These are phyloP conservation scores for Monosporozyma aerobia DNA, from an alignment of 805 yeast species.

Conservation along the genomic window DNA sequence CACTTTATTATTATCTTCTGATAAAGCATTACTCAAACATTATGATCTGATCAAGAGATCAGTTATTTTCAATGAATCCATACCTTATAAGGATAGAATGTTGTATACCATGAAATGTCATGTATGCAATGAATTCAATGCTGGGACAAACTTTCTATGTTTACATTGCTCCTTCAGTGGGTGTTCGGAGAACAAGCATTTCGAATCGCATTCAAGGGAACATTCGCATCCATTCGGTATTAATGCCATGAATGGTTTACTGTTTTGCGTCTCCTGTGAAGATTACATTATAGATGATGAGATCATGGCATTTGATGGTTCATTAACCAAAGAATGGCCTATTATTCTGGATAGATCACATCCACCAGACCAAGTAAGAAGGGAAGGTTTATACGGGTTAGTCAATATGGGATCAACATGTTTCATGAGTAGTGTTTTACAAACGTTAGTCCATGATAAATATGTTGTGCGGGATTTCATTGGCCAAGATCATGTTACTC, in stretches of 20 bases:
- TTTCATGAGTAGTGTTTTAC: constrained; percentile 89
- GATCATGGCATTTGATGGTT: constrained; percentile 23
- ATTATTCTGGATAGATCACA: constrained; percentile 13
- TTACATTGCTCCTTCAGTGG: constrained; percentile 73
- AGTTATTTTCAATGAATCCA: constrained; percentile 13
- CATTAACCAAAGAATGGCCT: constrained; percentile 23
- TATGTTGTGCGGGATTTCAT: constrained; percentile 69
- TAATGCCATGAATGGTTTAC: constrained; percentile 55
- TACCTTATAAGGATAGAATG: constrained; percentile 13
- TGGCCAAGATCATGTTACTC: constrained; percentile 30
- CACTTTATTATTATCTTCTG: constrained; percentile 25
- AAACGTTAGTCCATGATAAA: constrained; percentile 85
- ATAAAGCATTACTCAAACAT: constrained; percentile 22
- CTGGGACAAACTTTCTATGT: constrained; percentile 47
- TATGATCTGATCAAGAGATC: constrained; percentile 19
- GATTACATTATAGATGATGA: constrained; percentile 57
- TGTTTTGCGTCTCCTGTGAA: constrained; percentile 74
- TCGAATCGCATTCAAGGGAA: constrained; percentile 37
- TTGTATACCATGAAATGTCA: constrained; percentile 21
- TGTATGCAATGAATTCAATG: constrained; percentile 23
- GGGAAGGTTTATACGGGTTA: constrained; percentile 79
- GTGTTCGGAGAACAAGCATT: constrained; percentile 46
- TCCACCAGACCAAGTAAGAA: constrained; percentile 36
- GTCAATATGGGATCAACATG: constrained; percentile 96
- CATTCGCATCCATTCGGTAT: constrained; percentile 54